Evolutionary conservation across 2,329 filamentous ascomycete genomes (phyloP).

Genomic region (Plenodomus biglobosus): DNA sequence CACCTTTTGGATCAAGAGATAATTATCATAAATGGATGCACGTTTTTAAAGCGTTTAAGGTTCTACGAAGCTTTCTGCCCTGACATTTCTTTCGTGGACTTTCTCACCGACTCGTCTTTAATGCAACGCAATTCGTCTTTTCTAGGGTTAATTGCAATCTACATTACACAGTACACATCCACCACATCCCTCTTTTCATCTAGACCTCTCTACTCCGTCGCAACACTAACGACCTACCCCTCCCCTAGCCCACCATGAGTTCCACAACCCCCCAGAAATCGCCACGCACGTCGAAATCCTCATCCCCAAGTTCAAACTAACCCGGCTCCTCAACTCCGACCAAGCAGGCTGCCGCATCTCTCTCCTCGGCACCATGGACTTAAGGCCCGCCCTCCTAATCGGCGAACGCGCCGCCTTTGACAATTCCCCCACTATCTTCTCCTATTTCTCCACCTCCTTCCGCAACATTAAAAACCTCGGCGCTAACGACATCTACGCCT

Average conservation of each 20-base stretch:
- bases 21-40: no score
- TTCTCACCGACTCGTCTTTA: no score
- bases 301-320: slow-evolving; percentile 65
- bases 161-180: no score
- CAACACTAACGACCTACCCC: no score
- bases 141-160: no score
- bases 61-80: no score
- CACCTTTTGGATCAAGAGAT: no score
- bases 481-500: slow-evolving; percentile 93
- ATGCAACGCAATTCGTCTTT: no score
- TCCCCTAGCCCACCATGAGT: slow-evolving; percentile 28
- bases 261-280: slow-evolving; percentile 37
- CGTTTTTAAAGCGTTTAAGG: no score
- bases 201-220: background rate
- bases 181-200: no score
- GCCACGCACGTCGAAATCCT: slow-evolving; percentile 48
- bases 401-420: slow-evolving; percentile 88
- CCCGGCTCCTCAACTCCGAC: slow-evolving; percentile 75
- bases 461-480: slow-evolving; percentile 77
- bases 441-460: slow-evolving; percentile 65
- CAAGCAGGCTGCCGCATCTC: slow-evolving; percentile 81
- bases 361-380: slow-evolving; percentile 73
- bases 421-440: slow-evolving; percentile 63
- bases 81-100: no score
- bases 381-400: slow-evolving; percentile 72